Conservation (phyloP, 345 rosid species). For the Citrus inodora region DNA sequence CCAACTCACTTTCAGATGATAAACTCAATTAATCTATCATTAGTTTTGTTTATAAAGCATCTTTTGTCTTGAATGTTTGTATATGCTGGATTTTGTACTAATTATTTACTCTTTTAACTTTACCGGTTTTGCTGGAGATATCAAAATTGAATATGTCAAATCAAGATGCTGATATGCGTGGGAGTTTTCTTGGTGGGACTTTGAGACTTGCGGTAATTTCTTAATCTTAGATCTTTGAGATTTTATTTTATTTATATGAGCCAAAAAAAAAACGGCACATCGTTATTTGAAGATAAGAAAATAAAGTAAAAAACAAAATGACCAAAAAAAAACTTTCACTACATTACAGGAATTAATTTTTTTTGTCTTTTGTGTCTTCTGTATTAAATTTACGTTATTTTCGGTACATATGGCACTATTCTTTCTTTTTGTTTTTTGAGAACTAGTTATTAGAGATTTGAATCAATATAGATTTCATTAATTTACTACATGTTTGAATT, state of each 20-base stretch:
- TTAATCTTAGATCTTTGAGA: neutral
- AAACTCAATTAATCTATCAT: neutral
- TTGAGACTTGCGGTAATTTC: neutral
- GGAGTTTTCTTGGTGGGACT: neutral
- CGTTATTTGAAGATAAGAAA: neutral
- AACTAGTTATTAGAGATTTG: too few relatives aligned
- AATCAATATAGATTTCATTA: neutral
- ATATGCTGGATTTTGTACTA: neutral
- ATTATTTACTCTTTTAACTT: neutral
- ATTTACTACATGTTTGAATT: neutral
- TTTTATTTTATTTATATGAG: neutral
- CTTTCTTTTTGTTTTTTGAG: too few relatives aligned
- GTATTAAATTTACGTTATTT: too few relatives aligned
- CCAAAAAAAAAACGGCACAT: neutral
- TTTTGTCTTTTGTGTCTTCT: too few relatives aligned
- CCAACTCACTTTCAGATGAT: too few relatives aligned
- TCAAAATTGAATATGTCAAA: conserved; percentile 2
- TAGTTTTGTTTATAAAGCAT: neutral
- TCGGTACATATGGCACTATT: too few relatives aligned
- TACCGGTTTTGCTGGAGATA: neutral
- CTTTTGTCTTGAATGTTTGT: neutral
- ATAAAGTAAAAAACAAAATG: too few relatives aligned
- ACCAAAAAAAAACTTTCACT: too few relatives aligned
- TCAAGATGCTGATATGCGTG: neutral
- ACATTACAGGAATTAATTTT: too few relatives aligned